Evolutionary conservation across 371 early-diverging fungal genomes (phyloP), one percentile per base, ranked within the genome.

Genomic region (Apophysomyces elegans): DNA sequence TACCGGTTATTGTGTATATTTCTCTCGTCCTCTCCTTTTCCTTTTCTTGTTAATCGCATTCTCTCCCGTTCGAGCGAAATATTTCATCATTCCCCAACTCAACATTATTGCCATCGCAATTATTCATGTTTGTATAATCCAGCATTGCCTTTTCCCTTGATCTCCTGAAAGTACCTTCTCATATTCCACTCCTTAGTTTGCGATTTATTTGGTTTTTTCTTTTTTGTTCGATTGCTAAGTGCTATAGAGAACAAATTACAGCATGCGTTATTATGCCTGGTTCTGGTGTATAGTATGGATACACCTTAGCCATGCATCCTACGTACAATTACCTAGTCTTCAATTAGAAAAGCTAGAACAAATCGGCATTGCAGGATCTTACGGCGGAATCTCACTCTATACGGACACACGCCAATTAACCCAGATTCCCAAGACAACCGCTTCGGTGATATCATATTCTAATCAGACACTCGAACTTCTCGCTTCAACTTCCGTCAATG

Each of bases 331-430:
- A 60, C 81, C 81, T 37, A 65, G 65, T 21, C 67, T 80, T 39
- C 72, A 80, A 58, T 67, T 80, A 46, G 66, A 71, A 56, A 65
- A 74, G 50, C 37, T 79, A 8, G 62, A 73, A 36, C 69, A 74
- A 57, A 72, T 83, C 7, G 77, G 77, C 18, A 76, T 83, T 39
- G 72, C 75, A 26, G 80, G 83, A 8, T 66, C 75, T 1, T 84
- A 79, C 61, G 70, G 66, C 8, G 81, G 81, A 5, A 74, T 80
- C 41, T 84, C 84, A 41, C 54, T 77, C 1, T 79, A 75, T 56
- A 76, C 63, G 11, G 81, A 81, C 26, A 73, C 76, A 12, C 59
- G 65, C 12, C 84, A 80, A 63, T 58, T 76, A 32, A 77, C 81
- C n/a, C 66, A 72, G 21, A 63, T 84, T 37, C 68, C 65, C 39